Evolutionary conservation across 2,329 filamentous ascomycete species (phyloP), one percentile per base, ranked within the genome.

Genomic region (Colletotrichum cereale): DNA sequence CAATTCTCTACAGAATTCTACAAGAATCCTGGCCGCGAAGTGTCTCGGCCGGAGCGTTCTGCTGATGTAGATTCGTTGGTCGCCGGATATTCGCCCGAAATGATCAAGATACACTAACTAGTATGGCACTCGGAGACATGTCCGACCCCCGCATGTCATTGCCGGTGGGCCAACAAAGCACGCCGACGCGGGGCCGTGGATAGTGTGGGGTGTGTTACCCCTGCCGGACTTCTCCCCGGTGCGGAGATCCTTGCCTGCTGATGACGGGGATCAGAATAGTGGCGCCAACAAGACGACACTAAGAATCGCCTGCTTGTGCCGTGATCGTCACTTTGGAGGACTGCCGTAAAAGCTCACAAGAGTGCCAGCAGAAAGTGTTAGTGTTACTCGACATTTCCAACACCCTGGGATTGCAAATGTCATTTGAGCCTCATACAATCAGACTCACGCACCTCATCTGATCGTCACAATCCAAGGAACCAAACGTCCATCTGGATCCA

Each of bases 211-310:
- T n/a, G 47, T 16, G 50, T 24, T 12, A n/a, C 63, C 63, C 26
- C n/a, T 21, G 8, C 42, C 67, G 62, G 67, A 40, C 55, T 70
- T 66, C 67, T 70, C 24, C 53, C 55, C 67, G 67, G 58, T 61
- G 53, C 18, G 62, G 62, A 47, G n/a, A 40, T 44, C 36, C n/a
- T 38, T 47, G 36, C 38, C 47, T 24, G 24, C n/a, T 40, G 26
- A 29, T 16, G 53, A 14, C 24, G 40, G 18, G 18, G 56, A 26
- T 42, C n/a, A 11, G 24, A 31, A 18, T 21, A 31, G 12, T 21
- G 18, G 8, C 40, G 8, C 40, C 16, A 5, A 4, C 16, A 2
- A 5, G 12, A 50, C 14, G 7, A 31, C 50, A 29, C 3, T 34
- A 11, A 10, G 29, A 29, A 21, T 26, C n/a, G 50, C 6, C 29